Conservation (phyloP, 148 eudicot species). For the Amaranthus palmeri region DNA sequence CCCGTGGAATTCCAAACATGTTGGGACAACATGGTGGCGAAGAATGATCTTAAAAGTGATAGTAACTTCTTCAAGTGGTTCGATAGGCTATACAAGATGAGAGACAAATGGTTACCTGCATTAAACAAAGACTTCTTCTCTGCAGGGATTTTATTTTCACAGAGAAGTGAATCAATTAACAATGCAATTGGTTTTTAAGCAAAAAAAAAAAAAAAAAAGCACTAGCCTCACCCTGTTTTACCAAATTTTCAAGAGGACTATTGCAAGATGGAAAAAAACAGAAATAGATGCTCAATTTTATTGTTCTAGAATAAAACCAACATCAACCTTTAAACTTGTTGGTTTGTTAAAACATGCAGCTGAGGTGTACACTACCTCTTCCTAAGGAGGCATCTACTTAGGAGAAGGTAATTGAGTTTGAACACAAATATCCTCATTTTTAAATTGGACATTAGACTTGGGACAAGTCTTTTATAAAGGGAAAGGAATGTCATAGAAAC, state of each 20-base stretch:
- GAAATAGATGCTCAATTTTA: background rate
- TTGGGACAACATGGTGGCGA: background rate
- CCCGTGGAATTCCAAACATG: background rate
- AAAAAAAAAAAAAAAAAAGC: background rate
- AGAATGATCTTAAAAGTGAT: background rate
- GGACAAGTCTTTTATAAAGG: background rate
- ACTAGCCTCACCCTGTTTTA: background rate
- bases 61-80: background rate
- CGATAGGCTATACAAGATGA: background rate
- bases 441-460: background rate
- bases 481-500: background rate
- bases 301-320: no score
- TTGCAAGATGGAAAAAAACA: background rate
- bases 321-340: background rate
- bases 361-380: background rate
- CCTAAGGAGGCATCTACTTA: background rate
- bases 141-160: background rate
- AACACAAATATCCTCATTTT: background rate
- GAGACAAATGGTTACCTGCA: constrained; percentile 3
- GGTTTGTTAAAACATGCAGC: background rate
- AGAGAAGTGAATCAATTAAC: background rate
- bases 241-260: background rate
- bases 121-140: background rate
- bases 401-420: background rate
- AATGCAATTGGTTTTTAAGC: background rate